Evolutionary conservation across 2,329 filamentous ascomycete genomes (phyloP).

Genomic region (Mycosphaerella sp.): DNA sequence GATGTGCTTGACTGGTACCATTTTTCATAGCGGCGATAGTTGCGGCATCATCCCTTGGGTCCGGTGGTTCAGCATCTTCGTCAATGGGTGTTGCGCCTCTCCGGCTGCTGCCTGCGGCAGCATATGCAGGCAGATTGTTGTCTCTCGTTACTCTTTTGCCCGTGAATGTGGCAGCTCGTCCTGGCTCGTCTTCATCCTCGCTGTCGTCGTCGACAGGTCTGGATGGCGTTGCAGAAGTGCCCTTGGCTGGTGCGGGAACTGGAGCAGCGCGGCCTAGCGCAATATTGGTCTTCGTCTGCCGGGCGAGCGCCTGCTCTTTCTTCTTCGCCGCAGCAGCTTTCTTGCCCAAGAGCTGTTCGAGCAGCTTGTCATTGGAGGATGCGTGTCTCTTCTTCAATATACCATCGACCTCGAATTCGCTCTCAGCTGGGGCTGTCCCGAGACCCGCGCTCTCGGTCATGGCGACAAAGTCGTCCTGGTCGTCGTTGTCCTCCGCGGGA

Average conservation of each 20-base stretch:
- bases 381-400: constrained; percentile 33
- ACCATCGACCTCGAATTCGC: constrained; percentile 27
- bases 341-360: constrained; percentile 39
- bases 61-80: constrained; percentile 11
- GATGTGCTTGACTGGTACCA: not conserved
- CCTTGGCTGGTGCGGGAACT: constrained; percentile 1
- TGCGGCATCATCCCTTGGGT: constrained; percentile 12
- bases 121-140: constrained; percentile 11
- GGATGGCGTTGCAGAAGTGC: not conserved
- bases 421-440: constrained; percentile 9
- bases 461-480: constrained; percentile 48
- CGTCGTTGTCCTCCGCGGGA: constrained; percentile 35
- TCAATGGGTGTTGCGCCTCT: constrained; percentile 9
- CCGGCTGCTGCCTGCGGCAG: not conserved
- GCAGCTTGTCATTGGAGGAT: constrained; percentile 39
- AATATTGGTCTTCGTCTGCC: constrained; percentile 10
- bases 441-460: constrained; percentile 16
- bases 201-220: constrained; percentile 7
- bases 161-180: constrained; percentile 22
- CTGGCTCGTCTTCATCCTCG: constrained; percentile 36
- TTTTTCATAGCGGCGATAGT: constrained; percentile 9
- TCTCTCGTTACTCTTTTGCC: constrained; percentile 16
- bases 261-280: constrained; percentile 12
- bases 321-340: constrained; percentile 34
- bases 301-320: constrained; percentile 19